Conservation (phyloP, 352 stramenopile genomes). For the Globisporangium radiosum region DNA sequence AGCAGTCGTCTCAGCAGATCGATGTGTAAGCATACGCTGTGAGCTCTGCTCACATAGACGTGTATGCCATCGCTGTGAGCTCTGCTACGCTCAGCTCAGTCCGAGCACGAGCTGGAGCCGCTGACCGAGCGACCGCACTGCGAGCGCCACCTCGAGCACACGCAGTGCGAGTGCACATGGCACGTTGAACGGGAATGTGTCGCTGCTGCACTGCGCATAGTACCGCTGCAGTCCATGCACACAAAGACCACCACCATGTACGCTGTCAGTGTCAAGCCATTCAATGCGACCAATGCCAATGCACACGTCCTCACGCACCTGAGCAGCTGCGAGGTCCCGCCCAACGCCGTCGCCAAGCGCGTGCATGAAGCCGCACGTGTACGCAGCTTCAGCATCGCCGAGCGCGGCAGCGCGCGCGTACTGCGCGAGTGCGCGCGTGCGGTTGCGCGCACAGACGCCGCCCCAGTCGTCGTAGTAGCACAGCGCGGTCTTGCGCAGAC, state of each 20-base stretch:
- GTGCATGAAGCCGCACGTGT: slow-evolving; percentile 57
- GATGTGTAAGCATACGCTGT: too few relatives aligned
- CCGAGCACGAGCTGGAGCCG: not conserved
- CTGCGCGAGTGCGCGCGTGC: slow-evolving; percentile 37
- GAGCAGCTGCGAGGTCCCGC: slow-evolving; percentile 30
- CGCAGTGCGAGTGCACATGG: slow-evolving; percentile 42
- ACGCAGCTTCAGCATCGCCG: slow-evolving; percentile 55
- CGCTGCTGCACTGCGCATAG: slow-evolving; percentile 43
- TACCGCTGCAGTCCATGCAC: slow-evolving; percentile 16
- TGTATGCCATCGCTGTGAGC: too few relatives aligned
- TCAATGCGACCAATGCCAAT: not conserved
- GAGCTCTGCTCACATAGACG: too few relatives aligned
- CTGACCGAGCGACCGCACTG: slow-evolving; percentile 5
- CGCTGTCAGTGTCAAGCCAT: too few relatives aligned
- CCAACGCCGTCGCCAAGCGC: slow-evolving; percentile 37
- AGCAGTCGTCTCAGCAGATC: too few relatives aligned
- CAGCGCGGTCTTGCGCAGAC: slow-evolving; percentile 51
- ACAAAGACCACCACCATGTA: not conserved
- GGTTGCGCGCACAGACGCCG: slow-evolving; percentile 46
- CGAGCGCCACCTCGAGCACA: slow-evolving; percentile 21
- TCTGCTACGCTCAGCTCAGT: too few relatives aligned
- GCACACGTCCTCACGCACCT: slow-evolving; percentile 10
- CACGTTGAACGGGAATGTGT: slow-evolving; percentile 53
- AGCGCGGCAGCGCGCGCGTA: slow-evolving; percentile 47
- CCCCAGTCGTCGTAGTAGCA: slow-evolving; percentile 63